Evolutionary conservation across 2,329 filamentous ascomycete species (phyloP).

Genomic region (Diplodia sapinea): DNA sequence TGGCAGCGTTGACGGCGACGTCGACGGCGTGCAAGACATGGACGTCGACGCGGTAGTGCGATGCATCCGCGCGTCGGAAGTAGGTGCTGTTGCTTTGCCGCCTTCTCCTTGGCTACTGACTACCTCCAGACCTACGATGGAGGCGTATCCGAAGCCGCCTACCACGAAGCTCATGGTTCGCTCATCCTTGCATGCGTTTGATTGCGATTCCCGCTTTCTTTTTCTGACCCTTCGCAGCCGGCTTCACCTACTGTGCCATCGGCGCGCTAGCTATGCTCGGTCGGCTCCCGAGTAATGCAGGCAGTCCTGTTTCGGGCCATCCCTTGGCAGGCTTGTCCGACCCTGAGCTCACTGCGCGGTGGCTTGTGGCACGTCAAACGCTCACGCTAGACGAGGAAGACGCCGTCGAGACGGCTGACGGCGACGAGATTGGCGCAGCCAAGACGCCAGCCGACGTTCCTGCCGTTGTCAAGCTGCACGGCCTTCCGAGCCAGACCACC

Average conservation of each 20-base stretch:
- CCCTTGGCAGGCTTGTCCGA: constrained; percentile 44
- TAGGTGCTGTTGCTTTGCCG: constrained; percentile 35
- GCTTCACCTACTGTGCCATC: constrained; percentile 89
- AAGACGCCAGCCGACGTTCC: constrained; percentile 50
- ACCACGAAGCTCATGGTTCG: constrained; percentile 81
- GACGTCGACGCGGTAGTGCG: constrained; percentile 71
- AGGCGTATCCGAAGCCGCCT: constrained; percentile 77
- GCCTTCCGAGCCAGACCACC: constrained; percentile 37
- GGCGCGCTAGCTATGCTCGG: constrained; percentile 78
- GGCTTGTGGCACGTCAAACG: constrained; percentile 57
- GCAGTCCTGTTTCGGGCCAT: constrained; percentile 18
- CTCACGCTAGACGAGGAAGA: constrained; percentile 52
- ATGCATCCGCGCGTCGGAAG: constrained; percentile 70
- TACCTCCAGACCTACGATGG: constrained; percentile 72
- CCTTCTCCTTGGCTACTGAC: constrained; percentile 38
- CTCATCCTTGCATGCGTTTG: constrained; percentile 9
- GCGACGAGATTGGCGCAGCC: constrained; percentile 47
- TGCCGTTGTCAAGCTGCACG: constrained; percentile 45
- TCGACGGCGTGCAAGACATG: constrained; percentile 71
- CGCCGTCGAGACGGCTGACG: constrained; percentile 46
- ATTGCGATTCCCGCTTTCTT: not conserved
- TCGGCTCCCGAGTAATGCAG: constrained; percentile 55
- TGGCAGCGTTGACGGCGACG: constrained; percentile 62
- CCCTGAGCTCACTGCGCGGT: constrained; percentile 50
- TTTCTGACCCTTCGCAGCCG: constrained; percentile 60